Evolutionary conservation across 441 rosid genomes (phyloP).

Genomic region (Eruca vesicaria): DNA sequence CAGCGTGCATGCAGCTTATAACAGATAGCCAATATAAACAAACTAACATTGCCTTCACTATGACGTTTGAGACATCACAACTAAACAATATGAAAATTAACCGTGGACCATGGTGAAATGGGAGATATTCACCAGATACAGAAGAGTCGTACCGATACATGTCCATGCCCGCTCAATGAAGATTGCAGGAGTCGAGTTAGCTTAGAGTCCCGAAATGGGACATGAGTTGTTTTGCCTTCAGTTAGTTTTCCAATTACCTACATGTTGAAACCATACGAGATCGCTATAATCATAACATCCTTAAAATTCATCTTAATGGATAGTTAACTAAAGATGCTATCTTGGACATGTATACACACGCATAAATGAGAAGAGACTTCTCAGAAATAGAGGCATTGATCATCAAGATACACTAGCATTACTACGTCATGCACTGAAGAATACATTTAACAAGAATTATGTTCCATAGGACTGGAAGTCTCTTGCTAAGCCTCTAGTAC

Average conservation of each 20-base stretch:
- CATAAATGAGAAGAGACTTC: background rate
- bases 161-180: conserved; percentile 96
- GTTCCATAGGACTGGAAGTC: background rate
- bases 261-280: conserved; percentile 12
- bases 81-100: conserved; percentile 3
- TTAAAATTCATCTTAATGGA: background rate
- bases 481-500: conserved; percentile 15
- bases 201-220: conserved; percentile 98
- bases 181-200: conserved; percentile 99
- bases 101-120: conserved; percentile 3
- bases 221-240: conserved; percentile 97
- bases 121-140: conserved; percentile 36
- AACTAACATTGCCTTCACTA: background rate
- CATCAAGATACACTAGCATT: conserved; percentile 8
- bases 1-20: background rate
- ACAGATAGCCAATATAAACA: conserved; percentile 1
- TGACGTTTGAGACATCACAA: conserved; percentile 5
- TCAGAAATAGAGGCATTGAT: conserved; percentile 14
- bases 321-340: conserved; percentile 1
- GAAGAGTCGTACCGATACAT: conserved; percentile 83
- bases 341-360: conserved; percentile 7
- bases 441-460: background rate
- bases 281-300: background rate
- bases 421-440: conserved; percentile 3
- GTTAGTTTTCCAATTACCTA: conserved; percentile 98